Conservation (phyloP, 2,329 filamentous ascomycete genomes). For the Cladosporium cucumerinum region DNA sequence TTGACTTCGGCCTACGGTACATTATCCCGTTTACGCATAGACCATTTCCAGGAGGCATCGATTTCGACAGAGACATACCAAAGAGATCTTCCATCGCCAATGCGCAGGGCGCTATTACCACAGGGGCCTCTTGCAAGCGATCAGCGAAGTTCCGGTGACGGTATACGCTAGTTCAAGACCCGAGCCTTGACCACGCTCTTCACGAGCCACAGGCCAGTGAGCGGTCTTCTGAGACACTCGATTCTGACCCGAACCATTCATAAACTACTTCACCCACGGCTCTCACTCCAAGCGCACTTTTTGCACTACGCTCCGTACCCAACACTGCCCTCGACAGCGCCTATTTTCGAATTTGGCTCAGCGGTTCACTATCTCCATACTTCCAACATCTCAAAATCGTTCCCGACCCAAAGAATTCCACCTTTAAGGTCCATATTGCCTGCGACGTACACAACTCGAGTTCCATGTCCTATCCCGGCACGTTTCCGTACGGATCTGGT, state of each 20-base stretch:
- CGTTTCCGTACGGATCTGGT: conserved; percentile 18
- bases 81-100: conserved; percentile 16
- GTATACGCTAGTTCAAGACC: conserved; percentile 8
- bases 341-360: conserved; percentile 15
- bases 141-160: conserved; percentile 14
- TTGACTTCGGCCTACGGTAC: conserved; percentile 5
- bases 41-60: conserved; percentile 8
- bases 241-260: conserved; percentile 17
- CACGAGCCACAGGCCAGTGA: conserved; percentile 15
- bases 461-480: conserved; percentile 19
- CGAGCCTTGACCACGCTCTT: conserved; percentile 16
- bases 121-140: conserved; percentile 14
- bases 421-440: neutral
- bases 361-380: conserved; percentile 11
- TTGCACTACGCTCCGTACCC: conserved; percentile 5
- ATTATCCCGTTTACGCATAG: conserved; percentile 14
- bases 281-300: conserved; percentile 5
- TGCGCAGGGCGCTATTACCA: conserved; percentile 17
- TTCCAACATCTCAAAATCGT: conserved; percentile 3
- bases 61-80: conserved; percentile 1
- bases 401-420: conserved; percentile 6
- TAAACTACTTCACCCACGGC: conserved; percentile 15
- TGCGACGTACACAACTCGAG: neutral
- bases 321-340: conserved; percentile 8
- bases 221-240: conserved; percentile 17